A percentile compares a stretch with the other conserved stretches of the same genome.
Conservation (phyloP, 2,329 filamentous ascomycete species). For the Penicillium sp. region DNA sequence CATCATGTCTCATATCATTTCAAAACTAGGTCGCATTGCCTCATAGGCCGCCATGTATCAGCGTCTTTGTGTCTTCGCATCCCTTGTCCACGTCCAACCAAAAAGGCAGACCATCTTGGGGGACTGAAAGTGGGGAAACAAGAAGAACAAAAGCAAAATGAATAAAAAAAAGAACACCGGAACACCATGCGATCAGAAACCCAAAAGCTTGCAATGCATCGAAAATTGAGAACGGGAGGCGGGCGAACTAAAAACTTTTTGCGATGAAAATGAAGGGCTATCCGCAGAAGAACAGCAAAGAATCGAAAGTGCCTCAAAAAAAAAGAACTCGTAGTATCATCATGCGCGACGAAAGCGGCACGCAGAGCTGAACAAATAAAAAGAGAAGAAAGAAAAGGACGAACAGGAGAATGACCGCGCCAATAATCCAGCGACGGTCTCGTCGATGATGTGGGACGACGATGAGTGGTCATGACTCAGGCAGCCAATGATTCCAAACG, state of each 20-base stretch:
- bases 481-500: conserved; percentile 11
- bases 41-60: conserved; percentile 10
- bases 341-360: conserved; percentile 20
- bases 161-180: conserved; percentile 14
- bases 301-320: conserved; percentile 27
- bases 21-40: conserved; percentile 8
- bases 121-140: conserved; percentile 14
- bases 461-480: not conserved
- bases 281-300: conserved; percentile 13
- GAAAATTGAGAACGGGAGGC: conserved; percentile 16
- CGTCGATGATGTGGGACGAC: conserved; percentile 19
- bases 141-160: conserved; percentile 1
- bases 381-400: not conserved
- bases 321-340: conserved; percentile 24
- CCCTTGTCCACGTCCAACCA: not conserved
- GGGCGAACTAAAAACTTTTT: conserved; percentile 24
- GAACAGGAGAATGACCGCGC: conserved; percentile 13
- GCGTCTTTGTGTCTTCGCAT: conserved; percentile 2
- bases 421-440: conserved; percentile 6
- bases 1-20: conserved; percentile 12
- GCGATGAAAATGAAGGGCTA: conserved; percentile 14
- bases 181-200: conserved; percentile 26
- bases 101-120: not conserved
- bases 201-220: conserved; percentile 15
- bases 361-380: not conserved